A percentile compares a stretch with the other conserved stretches of the same genome.
phyloP scores from a whole-genome alignment of 208 protist genomes.

The Trypanosoma mega region DNA sequence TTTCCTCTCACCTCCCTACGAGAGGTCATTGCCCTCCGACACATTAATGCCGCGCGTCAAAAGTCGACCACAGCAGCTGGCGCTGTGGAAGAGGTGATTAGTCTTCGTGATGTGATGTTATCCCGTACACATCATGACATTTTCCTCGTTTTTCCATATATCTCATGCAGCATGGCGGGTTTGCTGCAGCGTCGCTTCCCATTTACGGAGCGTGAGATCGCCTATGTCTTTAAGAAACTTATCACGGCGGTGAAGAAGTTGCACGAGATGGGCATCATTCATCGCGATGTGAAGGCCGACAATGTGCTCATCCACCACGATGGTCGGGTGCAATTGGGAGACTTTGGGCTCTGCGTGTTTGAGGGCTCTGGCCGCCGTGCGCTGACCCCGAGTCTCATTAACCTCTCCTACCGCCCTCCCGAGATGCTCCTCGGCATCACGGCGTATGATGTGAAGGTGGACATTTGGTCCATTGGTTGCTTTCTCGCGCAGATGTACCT shows the following conservation, averaged over 20 bases:
- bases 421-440: slow-evolving; percentile 92
- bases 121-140: slow-evolving; percentile 58
- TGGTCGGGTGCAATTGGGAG: slow-evolving; percentile 67
- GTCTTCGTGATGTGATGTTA: slow-evolving; percentile 79
- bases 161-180: slow-evolving; percentile 62
- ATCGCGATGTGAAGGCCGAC: slow-evolving; percentile 91
- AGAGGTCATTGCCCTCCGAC: slow-evolving; percentile 80
- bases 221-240: slow-evolving; percentile 78
- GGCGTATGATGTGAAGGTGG: slow-evolving; percentile 87
- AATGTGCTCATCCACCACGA: slow-evolving; percentile 77
- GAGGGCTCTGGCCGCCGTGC: slow-evolving; percentile 31
- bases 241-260: slow-evolving; percentile 57
- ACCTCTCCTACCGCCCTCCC: slow-evolving; percentile 94
- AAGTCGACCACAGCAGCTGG: slow-evolving; percentile 15
- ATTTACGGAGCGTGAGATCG: slow-evolving; percentile 58
- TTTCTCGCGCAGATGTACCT: slow-evolving; percentile 96
- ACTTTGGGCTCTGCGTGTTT: slow-evolving; percentile 88
- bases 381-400: slow-evolving; percentile 92
- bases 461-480: slow-evolving; percentile 94
- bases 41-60: slow-evolving; percentile 62
- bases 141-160: slow-evolving; percentile 80
- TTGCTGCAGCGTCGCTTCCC: slow-evolving; percentile 58
- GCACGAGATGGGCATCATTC: slow-evolving; percentile 88
- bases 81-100: slow-evolving; percentile 65
- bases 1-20: slow-evolving; percentile 87